Conservation (phyloP, 164 flowering plant genomes). For the Macadamia integrifolia region DNA sequence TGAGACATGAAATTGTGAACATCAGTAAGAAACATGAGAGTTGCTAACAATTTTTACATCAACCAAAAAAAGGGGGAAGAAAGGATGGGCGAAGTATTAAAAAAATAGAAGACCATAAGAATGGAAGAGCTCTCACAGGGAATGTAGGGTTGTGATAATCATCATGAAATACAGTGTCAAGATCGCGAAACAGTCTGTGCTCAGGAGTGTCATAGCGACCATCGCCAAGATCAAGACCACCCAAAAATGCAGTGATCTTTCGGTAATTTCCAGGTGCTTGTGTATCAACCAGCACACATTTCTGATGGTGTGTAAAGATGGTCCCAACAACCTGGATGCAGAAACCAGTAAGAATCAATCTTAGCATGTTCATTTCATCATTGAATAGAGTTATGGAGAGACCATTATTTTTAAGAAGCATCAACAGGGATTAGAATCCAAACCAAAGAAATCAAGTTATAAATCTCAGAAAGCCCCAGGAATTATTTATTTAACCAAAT, state of each 20-base stretch:
- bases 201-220: conserved; percentile 92
- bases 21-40: too few relatives aligned
- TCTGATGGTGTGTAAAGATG: conserved; percentile 82
- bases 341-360: conserved; percentile 1
- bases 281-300: conserved; percentile 80
- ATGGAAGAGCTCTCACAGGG: conserved; percentile 40
- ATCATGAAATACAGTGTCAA: conserved; percentile 59
- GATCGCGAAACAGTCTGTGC: conserved; percentile 66
- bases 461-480: too few relatives aligned
- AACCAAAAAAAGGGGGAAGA: too few relatives aligned
- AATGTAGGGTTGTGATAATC: conserved; percentile 85
- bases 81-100: too few relatives aligned
- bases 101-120: background rate
- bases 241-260: conserved; percentile 71
- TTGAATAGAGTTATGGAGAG: background rate
- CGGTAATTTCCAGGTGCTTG: conserved; percentile 65
- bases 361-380: background rate
- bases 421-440: background rate
- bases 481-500: too few relatives aligned
- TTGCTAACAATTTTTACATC: too few relatives aligned
- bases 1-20: too few relatives aligned
- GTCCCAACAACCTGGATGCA: conserved; percentile 67
- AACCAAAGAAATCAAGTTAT: background rate
- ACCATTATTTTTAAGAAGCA: too few relatives aligned
- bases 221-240: conserved; percentile 88